These are phyloP conservation scores for Aspergillus incahuasiensis DNA, from an alignment of 495 filamentous ascomycete species.

Conservation along the genomic window DNA sequence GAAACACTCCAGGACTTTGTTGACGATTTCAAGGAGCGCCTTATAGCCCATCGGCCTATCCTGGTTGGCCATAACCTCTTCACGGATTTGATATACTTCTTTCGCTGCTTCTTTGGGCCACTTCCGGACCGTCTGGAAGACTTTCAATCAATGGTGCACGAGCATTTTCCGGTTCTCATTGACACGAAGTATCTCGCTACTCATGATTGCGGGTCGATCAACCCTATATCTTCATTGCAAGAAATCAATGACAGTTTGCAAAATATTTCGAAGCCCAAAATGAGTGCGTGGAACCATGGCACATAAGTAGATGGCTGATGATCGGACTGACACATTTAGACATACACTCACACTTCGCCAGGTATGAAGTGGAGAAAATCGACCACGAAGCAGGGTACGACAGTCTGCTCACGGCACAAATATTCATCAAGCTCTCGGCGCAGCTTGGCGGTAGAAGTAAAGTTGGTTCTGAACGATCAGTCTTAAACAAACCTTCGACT, in stretches of 20 bases:
- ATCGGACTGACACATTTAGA: slow-evolving; percentile 10
- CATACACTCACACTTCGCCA: slow-evolving; percentile 37
- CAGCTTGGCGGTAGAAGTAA: slow-evolving; percentile 35
- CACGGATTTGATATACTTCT: slow-evolving; percentile 68
- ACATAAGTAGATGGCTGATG: neutral
- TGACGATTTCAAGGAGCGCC: slow-evolving; percentile 24
- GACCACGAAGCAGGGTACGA: slow-evolving; percentile 72
- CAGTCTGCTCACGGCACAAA: slow-evolving; percentile 62
- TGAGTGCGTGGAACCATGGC: slow-evolving; percentile 34
- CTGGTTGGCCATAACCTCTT: slow-evolving; percentile 78
- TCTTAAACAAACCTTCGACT: neutral
- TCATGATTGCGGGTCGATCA: slow-evolving; percentile 46
- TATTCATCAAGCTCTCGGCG: slow-evolving; percentile 58
- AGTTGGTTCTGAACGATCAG: neutral
- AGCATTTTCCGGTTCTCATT: slow-evolving; percentile 62
- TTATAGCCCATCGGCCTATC: slow-evolving; percentile 48
- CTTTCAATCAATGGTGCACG: slow-evolving; percentile 51
- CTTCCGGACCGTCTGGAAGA: slow-evolving; percentile 58
- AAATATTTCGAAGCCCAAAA: slow-evolving; percentile 34
- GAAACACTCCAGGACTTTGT: slow-evolving; percentile 22
- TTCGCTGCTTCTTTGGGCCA: slow-evolving; percentile 60
- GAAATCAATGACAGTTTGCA: slow-evolving; percentile 43
- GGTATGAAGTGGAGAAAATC: slow-evolving; percentile 39
- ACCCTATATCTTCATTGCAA: slow-evolving; percentile 47
- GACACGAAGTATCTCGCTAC: slow-evolving; percentile 78